Evolutionary conservation across 805 yeast species (phyloP), one percentile per base, ranked within the genome.

Genomic region (Sporopachydermia lactativora): DNA sequence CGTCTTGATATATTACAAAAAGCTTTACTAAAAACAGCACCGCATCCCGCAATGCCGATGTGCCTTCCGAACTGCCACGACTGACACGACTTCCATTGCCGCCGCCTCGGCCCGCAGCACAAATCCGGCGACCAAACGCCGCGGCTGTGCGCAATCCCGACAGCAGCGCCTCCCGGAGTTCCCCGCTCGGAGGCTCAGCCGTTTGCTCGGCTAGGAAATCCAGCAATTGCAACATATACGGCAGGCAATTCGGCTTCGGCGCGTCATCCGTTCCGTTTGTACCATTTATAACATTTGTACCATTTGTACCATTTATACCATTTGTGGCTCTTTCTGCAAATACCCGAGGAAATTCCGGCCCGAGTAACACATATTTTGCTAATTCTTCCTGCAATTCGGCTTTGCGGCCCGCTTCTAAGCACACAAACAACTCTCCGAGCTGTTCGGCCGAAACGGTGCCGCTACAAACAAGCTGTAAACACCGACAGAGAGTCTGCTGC

Each of bases 21-120:
- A 53, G 46, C 41, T 53, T 53, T 18, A 49, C 47, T 19, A 53
- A 45, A 24, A 53, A 37, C 36, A 43, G 18, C 3, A 52, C 44
- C 1, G 46, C 53, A 31, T 45, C n/a, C n/a, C 31, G 8, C 31
- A 24, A 24, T 24, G 31, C 31, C 15, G 24, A 34, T n/a, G 18
- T 37, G 16, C 15, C 39, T 24, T 39, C 39, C 3, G 8, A 3
- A 17, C 18, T 31, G 5, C 5, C 34, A 5, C 18, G 34, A 15
- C 24, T 6, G 28, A 35, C 28, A 6, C 35, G n/a, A 19, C 15
- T 19, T 14, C 37, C 16, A 4, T 3, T 5, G 4, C 19, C 15
- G 8, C 17, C n/a, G 15, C 28, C 44, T 19, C 18, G 40, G 3
- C 39, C 37, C 3, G 16, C 37, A 4, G 16, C 17, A 17, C 35